Evolutionary conservation across 352 stramenopile species (phyloP).

Genomic region (Phytophthora tentaculata): DNA sequence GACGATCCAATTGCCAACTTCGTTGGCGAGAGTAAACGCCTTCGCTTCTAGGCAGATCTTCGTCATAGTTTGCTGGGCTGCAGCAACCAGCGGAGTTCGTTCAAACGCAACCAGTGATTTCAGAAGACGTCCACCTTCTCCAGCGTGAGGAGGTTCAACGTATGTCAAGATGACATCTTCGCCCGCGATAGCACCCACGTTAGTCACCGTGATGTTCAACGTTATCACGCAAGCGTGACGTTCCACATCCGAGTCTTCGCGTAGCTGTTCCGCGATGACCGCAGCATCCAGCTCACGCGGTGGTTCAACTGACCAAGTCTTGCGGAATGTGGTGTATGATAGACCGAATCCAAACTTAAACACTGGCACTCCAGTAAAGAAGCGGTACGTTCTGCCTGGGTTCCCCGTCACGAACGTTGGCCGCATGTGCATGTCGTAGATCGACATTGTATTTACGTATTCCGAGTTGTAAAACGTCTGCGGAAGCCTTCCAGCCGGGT

Average conservation of each 20-base stretch:
- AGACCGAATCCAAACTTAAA: conserved; percentile 82
- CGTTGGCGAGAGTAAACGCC: conserved; percentile 50
- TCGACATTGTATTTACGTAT: conserved; percentile 55
- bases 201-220: conserved; percentile 52
- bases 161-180: conserved; percentile 56
- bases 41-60: conserved; percentile 44
- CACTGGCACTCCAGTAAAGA: conserved; percentile 70
- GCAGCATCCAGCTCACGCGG: conserved; percentile 13
- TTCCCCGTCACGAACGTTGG: conserved; percentile 59
- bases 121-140: conserved; percentile 40
- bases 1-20: conserved; percentile 42
- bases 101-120: conserved; percentile 66
- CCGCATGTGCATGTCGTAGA: conserved; percentile 90
- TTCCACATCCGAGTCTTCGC: neutral
- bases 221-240: conserved; percentile 18
- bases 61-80: conserved; percentile 29
- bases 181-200: conserved; percentile 45
- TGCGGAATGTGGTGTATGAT: conserved; percentile 77
- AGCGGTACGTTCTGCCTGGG: conserved; percentile 86
- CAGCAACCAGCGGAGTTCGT: conserved; percentile 45
- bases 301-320: conserved; percentile 43
- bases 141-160: conserved; percentile 36
- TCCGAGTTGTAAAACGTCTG: conserved; percentile 76
- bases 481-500: conserved; percentile 67
- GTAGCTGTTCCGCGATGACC: conserved; percentile 23